Evolutionary conservation across 2,329 filamentous ascomycete species (phyloP), one percentile per base, ranked within the genome.

Genomic region (Colletotrichum musae): DNA sequence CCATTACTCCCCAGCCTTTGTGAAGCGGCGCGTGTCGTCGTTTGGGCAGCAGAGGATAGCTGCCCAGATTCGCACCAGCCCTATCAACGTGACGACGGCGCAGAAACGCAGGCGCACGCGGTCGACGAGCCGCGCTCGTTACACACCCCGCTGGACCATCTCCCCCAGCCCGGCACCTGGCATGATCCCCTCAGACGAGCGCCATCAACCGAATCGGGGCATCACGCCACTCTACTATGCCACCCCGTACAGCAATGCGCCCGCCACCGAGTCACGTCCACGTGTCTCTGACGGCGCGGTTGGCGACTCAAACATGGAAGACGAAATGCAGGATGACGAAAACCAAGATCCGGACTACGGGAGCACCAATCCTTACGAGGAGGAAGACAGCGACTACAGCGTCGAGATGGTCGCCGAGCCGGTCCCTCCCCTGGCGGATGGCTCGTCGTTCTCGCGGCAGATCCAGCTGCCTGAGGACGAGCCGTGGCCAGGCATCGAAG

Each of bases 211-310:
- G 67, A 74, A 77, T 61, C 79, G 85, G 39, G 78, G 78, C 15
- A 83, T 82, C 13, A 89, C 87, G 0, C 92, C 91, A 0, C 90
- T 90, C 72, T 90, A 89, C n/a, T 94, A 94, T 74, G 91, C 92
- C 3, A 95, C 93, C 0, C 93, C 93, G 0, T 86, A 91, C 75
- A 94, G 92, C 74, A 91, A 90, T 70, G 87, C 84, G 4, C 84
- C 88, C 1, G 77, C 80, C 9, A 77, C 83, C 13, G 85, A 87
- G 62, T 71, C 80, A 18, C 80, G 81, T 7, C 73, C 74, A 3
- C 71, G 71, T 21, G 68, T 58, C 5, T 61, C 50, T n/a, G 68
- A 51, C 18, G 61, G 26, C 7, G 43, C 36, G 56, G 68, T 72
- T 15, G 74, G 64, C 15, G 73, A 57, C 21, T 64, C 74, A 62